phyloP scores from a whole-genome alignment of 257 asterid species.

The Linaria vulgaris region DNA sequence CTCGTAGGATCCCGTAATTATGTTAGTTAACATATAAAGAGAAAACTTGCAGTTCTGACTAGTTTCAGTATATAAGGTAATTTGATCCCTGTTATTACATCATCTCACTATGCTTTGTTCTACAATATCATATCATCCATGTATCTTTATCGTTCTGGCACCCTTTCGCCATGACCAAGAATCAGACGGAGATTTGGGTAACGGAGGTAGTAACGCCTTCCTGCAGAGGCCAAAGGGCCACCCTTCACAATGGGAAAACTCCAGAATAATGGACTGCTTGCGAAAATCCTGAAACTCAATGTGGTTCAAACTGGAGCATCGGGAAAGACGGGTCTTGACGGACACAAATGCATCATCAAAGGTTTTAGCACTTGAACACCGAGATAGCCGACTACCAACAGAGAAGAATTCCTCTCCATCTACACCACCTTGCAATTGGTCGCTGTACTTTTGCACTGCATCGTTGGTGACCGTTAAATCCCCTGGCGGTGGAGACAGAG shows the following conservation, averaged over 20 bases:
- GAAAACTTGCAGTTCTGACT: no score
- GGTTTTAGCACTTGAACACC: slow-evolving; percentile 56
- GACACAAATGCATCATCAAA: slow-evolving; percentile 49
- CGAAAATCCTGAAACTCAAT: slow-evolving; percentile 40
- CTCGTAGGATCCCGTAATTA: no score
- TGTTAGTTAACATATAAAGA: no score
- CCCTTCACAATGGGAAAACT: slow-evolving; percentile 57
- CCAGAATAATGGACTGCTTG: slow-evolving; percentile 40
- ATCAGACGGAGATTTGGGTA: slow-evolving; percentile 78
- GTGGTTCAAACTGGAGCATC: slow-evolving; percentile 63
- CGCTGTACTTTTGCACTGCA: slow-evolving; percentile 5
- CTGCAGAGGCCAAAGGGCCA: slow-evolving; percentile 89
- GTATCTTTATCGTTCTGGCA: slow-evolving; percentile 29
- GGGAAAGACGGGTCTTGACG: slow-evolving; percentile 54
- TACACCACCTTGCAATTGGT: no score
- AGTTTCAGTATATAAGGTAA: no score
- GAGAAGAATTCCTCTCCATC: slow-evolving; percentile 40
- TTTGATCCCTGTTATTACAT: no score
- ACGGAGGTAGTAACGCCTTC: slow-evolving; percentile 68
- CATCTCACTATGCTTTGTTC: no score
- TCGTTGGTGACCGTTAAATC: slow-evolving; percentile 25
- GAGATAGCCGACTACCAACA: slow-evolving; percentile 41
- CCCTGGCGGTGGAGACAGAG: slow-evolving; percentile 46
- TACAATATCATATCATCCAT: slow-evolving; percentile 17
- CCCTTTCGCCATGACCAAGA: slow-evolving; percentile 80